Conservation (phyloP, 73 alveolate genomes). For the Tetrahymena thermophila region DNA sequence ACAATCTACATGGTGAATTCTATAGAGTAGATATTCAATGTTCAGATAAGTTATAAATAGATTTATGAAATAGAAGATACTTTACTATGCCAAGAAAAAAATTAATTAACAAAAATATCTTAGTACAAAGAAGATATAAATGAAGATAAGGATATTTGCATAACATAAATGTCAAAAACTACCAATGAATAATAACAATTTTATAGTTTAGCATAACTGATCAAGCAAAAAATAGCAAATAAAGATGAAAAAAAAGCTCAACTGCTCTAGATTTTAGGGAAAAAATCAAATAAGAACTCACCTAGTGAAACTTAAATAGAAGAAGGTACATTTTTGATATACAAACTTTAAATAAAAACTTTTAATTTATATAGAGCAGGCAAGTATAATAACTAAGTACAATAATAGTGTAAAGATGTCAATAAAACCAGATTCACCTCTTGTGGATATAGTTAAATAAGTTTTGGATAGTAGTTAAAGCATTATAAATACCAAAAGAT, state of each 20-base stretch:
- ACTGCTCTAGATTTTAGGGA: neutral
- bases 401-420: neutral
- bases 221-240: neutral
- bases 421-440: neutral
- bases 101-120: neutral
- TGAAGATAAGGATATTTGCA: neutral
- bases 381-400: no score
- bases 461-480: neutral
- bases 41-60: neutral
- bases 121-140: neutral
- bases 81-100: neutral
- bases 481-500: neutral
- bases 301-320: neutral
- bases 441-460: neutral
- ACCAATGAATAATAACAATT: neutral
- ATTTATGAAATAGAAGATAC: neutral
- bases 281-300: no score
- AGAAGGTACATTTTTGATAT: neutral
- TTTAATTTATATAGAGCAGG: neutral
- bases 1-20: neutral
- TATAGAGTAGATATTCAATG: neutral
- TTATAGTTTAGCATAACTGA: no score
- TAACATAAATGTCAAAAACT: neutral
- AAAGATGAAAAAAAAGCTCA: neutral
- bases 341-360: no score